Evolutionary conservation across 495 filamentous ascomycete species (phyloP).

Genomic region (Hyaloscypha finlandica): DNA sequence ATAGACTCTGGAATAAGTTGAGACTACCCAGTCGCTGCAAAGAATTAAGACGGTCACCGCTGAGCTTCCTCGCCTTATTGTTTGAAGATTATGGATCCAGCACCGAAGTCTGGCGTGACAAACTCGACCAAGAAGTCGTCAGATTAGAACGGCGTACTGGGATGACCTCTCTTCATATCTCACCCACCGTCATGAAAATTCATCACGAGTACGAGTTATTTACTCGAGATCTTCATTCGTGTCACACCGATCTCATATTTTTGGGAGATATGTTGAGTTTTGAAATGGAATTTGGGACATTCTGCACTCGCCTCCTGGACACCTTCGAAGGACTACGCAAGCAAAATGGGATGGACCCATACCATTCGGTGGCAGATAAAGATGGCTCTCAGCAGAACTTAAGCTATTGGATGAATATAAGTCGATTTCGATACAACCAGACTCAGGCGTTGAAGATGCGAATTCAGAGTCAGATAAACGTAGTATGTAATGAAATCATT

Average conservation of each 20-base stretch:
- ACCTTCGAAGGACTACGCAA: background rate
- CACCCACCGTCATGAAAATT: background rate
- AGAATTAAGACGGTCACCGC: background rate
- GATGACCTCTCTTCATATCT: slow-evolving; percentile 1
- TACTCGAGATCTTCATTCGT: background rate
- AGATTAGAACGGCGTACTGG: background rate
- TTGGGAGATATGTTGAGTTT: background rate
- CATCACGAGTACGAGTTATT: background rate
- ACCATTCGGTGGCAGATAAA: background rate
- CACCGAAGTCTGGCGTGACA: background rate
- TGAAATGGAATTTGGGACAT: background rate
- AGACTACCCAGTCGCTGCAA: background rate
- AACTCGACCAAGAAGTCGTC: background rate
- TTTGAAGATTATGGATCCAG: background rate
- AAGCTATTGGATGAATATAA: background rate
- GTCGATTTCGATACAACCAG: background rate
- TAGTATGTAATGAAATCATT: background rate
- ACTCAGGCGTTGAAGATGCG: background rate
- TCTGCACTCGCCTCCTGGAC: background rate
- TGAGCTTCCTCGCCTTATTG: background rate
- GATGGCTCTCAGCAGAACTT: background rate
- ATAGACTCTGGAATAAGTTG: background rate
- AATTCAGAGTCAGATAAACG: background rate
- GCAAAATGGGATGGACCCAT: background rate
- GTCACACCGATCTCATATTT: background rate